Evolutionary conservation across 257 asterid genomes (phyloP).

Genomic region (Penstemon eatonii): DNA sequence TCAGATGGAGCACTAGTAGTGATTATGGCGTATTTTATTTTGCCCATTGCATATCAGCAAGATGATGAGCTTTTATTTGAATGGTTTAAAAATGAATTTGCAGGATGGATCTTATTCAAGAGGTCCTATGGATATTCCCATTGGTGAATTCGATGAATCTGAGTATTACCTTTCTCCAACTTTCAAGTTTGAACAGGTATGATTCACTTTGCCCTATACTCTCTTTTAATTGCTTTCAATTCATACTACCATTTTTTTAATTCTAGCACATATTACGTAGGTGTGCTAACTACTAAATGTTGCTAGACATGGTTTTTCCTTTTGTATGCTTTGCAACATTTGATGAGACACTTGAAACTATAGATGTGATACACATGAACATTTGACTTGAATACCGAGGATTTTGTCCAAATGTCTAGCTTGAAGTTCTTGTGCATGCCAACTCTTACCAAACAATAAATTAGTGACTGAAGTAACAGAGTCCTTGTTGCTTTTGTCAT

Average conservation of each 20-base stretch:
- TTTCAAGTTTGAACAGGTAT: constrained; percentile 92
- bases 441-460: background rate
- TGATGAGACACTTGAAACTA: constrained; percentile 4
- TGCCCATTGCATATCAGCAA: constrained; percentile 15
- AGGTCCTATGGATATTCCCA: constrained; percentile 87
- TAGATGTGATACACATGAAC: constrained; percentile 12
- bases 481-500: background rate
- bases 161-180: constrained; percentile 80
- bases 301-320: constrained; percentile 14
- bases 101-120: constrained; percentile 99
- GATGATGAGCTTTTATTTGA: constrained; percentile 20
- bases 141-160: constrained; percentile 66
- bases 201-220: constrained; percentile 26
- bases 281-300: constrained; percentile 1
- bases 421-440: constrained; percentile 3
- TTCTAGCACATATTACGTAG: background rate
- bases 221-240: constrained; percentile 18
- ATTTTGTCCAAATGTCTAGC: no score
- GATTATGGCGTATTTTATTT: constrained; percentile 3
- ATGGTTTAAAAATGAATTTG: constrained; percentile 31
- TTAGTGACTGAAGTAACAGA: constrained; percentile 9
- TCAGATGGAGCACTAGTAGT: background rate
- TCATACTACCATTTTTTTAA: background rate
- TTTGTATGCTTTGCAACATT: background rate
- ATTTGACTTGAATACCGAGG: no score